Percentiles rank a stretch among this genome's conserved stretches.
Evolutionary conservation across 1,139 yeast species (phyloP).

Genomic region (Candida sp.): DNA sequence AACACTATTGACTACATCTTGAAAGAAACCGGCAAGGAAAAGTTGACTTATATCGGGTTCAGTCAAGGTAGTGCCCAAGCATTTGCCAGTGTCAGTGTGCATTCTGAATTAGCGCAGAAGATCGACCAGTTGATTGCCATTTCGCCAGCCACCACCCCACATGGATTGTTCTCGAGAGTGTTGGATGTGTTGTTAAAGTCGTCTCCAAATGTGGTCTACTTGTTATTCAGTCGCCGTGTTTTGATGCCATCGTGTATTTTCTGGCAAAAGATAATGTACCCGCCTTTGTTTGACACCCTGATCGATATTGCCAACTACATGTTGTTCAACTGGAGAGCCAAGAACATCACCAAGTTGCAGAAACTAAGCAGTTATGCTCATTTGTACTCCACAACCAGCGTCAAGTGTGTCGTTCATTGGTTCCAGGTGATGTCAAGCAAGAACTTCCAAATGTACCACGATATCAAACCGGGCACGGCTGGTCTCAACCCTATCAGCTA

Average conservation of each 20-base stretch:
- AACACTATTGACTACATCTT: slow-evolving; percentile 45
- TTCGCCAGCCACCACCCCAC: slow-evolving; percentile 96
- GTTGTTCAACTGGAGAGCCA: slow-evolving; percentile 79
- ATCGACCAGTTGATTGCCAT: slow-evolving; percentile 77
- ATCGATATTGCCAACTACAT: slow-evolving; percentile 72
- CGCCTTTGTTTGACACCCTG: slow-evolving; percentile 75
- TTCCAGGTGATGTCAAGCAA: slow-evolving; percentile 87
- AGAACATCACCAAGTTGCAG: slow-evolving; percentile 71
- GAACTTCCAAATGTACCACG: slow-evolving; percentile 89
- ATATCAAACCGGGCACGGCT: slow-evolving; percentile 35
- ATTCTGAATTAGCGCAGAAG: slow-evolving; percentile 68
- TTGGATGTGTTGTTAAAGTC: slow-evolving; percentile 80
- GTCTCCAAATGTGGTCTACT: slow-evolving; percentile 75
- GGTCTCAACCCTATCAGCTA: slow-evolving; percentile 46
- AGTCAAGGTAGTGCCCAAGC: slow-evolving; percentile 95
- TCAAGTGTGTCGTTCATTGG: slow-evolving; percentile 95
- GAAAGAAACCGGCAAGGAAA: slow-evolving; percentile 23
- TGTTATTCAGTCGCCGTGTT: slow-evolving; percentile 75
- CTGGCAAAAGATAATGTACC: slow-evolving; percentile 86
- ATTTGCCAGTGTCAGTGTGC: slow-evolving; percentile 78
- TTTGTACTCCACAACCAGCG: slow-evolving; percentile 88
- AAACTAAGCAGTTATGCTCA: slow-evolving; percentile 82
- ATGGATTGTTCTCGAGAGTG: slow-evolving; percentile 75
- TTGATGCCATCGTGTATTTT: slow-evolving; percentile 78
- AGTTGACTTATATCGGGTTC: slow-evolving; percentile 78